These are phyloP conservation scores for Iris pallida DNA, from an alignment of 116 monocot species.

Conservation along the genomic window DNA sequence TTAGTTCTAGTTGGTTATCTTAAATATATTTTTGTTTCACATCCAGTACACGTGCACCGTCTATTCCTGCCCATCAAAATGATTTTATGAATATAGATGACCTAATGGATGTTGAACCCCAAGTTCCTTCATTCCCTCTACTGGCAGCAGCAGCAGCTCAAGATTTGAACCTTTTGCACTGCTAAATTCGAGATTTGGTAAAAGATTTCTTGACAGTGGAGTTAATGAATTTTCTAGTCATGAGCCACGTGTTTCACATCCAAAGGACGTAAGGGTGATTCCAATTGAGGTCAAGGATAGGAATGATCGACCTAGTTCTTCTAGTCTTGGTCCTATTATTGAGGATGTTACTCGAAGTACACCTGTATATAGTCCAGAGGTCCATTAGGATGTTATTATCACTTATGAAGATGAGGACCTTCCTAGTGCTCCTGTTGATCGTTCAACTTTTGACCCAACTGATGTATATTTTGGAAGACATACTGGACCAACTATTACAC, in stretches of 20 bases:
- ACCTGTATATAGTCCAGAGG: constrained; percentile 33
- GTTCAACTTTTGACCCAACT: constrained; percentile 8
- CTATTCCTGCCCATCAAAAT: constrained; percentile 23
- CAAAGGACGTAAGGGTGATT: constrained; percentile 69
- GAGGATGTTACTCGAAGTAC: constrained; percentile 65
- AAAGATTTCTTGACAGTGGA: constrained; percentile 27
- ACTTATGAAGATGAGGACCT: constrained; percentile 55
- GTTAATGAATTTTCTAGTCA: constrained; percentile 12
- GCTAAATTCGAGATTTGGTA: constrained; percentile 34
- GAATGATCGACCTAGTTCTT: constrained; percentile 30
- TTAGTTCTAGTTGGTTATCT: not conserved
- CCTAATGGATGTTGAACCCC: constrained; percentile 29
- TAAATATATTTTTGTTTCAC: constrained; percentile 12
- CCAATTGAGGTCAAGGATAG: constrained; percentile 78
- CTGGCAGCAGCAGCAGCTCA: constrained; percentile 22
- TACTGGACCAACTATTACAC: constrained; percentile 33
- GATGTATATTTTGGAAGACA: constrained; percentile 22
- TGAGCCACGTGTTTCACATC: constrained; percentile 60
- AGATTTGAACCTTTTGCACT: constrained; percentile 50
- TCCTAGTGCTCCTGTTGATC: constrained; percentile 23
- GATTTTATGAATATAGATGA: constrained; percentile 64
- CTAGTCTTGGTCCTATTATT: constrained; percentile 47
- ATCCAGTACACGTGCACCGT: constrained; percentile 32
- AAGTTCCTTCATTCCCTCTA: constrained; percentile 25
- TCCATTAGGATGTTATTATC: constrained; percentile 61